Evolutionary conservation across 768 basidiomycete species (phyloP), one percentile per base, ranked within the genome.

Genomic region (Tylopilus sp.): DNA sequence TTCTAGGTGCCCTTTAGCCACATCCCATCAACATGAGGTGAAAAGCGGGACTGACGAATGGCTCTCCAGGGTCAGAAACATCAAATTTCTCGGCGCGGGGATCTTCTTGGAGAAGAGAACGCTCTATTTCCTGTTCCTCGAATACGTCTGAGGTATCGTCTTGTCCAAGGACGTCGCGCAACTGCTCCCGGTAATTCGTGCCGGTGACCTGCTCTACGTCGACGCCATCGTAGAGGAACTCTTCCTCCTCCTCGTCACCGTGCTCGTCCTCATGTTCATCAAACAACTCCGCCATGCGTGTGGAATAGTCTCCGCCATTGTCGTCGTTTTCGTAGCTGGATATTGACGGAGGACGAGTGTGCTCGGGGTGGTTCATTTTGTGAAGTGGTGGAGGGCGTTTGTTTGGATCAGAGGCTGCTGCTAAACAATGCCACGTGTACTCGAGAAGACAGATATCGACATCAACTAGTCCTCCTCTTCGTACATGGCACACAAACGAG

Each of bases 151-250:
- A 76, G 35, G 73, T 75, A 48, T 79, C 74, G 11, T 88, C 86
- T 28, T 77, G 72, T 17, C 83, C 89, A 33, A 93, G 75, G 21
- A 88, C 83, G 44, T 90, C 87, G 40, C 82, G 76, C 45, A 94
- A 69, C 58, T 81, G 85, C 52, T 85, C 80, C 11, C 71, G 73
- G 65, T 94, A 94, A 46, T 76, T 79, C 33, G 73, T 71, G 15
- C 75, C 69, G 0, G 74, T 67, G 39, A 70, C 59, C 13, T 70
- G 60, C 31, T 66, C 68, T 5, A 82, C 79, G 59, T 93, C 89
- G 20, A 81, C 71, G 25, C 89, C 91, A 25, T 76, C 75, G 62
- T 92, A 94, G 25, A 91, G 53, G 58, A 93, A 93, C 0, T 71
- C 81, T 26, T 80, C 84, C 11, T 79, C 84, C 11, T 79, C 81